Base-by-base conservation (phyloP, 2,329 filamentous ascomycete species). In the Hypoxylon sp. region DNA sequence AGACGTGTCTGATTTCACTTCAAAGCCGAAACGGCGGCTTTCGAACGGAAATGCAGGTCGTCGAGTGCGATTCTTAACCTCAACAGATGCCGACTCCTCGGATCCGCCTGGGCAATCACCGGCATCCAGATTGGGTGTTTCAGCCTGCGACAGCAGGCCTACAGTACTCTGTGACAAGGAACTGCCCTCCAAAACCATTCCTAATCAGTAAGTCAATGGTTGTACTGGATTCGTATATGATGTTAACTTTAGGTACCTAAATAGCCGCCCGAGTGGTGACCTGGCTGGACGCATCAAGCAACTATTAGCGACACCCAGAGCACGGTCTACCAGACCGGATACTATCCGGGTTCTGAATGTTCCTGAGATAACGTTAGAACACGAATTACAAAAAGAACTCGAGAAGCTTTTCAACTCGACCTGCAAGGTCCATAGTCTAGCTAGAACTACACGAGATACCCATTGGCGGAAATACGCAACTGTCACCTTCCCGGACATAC, bases 371-470 rank as follows among this genome's bases (percentile, higher is more conserved):
- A 32, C 4, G 18, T 33, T 40, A 2, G 24, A 46, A 14, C 11
- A 8, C 18, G 18, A 46, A 46, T 11, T 55, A 28, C 22, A 22
- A 38, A 12, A 7, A 3, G 40, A 55, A n/a, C 52, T 55, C 6
- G 28, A 36, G 24, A 55, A 4, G 2, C 30, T 55, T 26, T 55
- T 55, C 4, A 14, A n/a, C 30, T 45, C 52, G 11, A 18, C 14
- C 16, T 55, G 52, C 16, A 46, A 46, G 14, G 20, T 55, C 20
- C 52, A 55, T 28, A 55, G 52, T 20, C 40, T 55, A 18, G 52
- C 52, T 26, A 12, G 52, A 36, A 30, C 40, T 11, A 18, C 52
- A 3, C 28, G 40, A 33, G 52, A 55, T 55, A 46, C 28, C 6
- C 18, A 4, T 28, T 55, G 52, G 40, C 14, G 24, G 3, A 55